Evolutionary conservation across 345 rosid genomes (phyloP), one percentile per base, ranked within the genome.

Genomic region (Eucalyptus microcorys): DNA sequence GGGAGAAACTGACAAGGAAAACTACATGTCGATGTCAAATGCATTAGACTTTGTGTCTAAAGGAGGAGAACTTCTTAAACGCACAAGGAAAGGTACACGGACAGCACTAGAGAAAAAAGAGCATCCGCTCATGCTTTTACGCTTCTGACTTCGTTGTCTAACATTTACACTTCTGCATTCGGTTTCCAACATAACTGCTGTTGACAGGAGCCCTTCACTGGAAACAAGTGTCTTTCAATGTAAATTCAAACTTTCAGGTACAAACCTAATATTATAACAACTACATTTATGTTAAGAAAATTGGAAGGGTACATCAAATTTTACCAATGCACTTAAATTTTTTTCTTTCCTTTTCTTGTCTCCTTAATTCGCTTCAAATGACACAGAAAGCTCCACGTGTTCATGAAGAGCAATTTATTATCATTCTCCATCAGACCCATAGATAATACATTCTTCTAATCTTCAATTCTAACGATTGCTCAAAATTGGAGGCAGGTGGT

Each of bases 31-130:
- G 45, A 92, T 93, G 87, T 90, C 94, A 79, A 92, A 91, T 84
- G 94, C 96, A 50, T 88, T 96, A 90, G 95, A 96, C 89, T 95
- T 95, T 47, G 97, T 94, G 48, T 91, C 95, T 40, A 93, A 89
- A 88, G 99, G 99, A n/a, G 99, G 95, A 85, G 99, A 96, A 89
- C 97, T 97, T 84, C 95, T 97, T 81, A 97, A 97, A 93, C 96
- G 96, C 49, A 97, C 99, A 59, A 95, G 99, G 90, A 96, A 97
- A 96, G 99, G 99, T 97, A 91, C n/a, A 87, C n/a, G 34, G 52
- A 86, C 42, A 22, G 24, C 32, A 49, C 37, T 11, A 49, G 22
- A 27, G 16, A 37, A 52, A 48, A n/a, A 37, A 37, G 14, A 40
- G 83, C 47, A 76, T 19, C 47, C 27, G 30, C 14, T 37, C 4